Evolutionary conservation across 1,139 yeast species (phyloP), one percentile per base, ranked within the genome.

Genomic region (Magnusiomyces sp.): DNA sequence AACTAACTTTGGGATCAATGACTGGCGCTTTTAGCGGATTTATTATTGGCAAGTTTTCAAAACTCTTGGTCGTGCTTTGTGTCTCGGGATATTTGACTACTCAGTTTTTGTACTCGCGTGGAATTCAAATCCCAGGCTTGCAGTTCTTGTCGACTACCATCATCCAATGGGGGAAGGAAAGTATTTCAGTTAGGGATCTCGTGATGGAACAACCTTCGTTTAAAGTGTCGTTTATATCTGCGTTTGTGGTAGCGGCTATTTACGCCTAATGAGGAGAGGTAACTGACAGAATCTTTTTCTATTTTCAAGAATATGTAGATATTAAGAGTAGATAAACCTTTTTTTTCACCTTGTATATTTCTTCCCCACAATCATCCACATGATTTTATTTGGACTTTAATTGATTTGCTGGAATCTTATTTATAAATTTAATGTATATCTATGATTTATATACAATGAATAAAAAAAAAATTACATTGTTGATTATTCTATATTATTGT

Each of bases 1-100:
- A 83, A 60, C 69, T 83, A 59, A 75, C 88, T 14, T 66, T 81
- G 53, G 92, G 92, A 4, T 80, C 86, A 2, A 71, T 83, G 57
- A 71, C 80, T 5, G 92, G 92, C 0, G 67, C 82, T 51, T 71
- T 79, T 45, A 59, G 78, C 48, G 92, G 92, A 1, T 71, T 78
- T 42, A 69, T 83, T 23, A 72, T 77, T 19, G 89, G 90, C n/a
- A 81, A 81, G 61, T 69, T 83, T 52, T 75, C 83, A 52, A 72
- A 79, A 33, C 72, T 80, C 31, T 69, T 83, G 45, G 80, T 80
- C 44, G 71, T 78, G 40, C 59, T 80, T 47, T 64, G 80, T 0
- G 70, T 81, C 39, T 69, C 80, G 4, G 65, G 75, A 36, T 75
- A 80, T 59, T 54, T 75, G 55, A 67, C 78, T 31, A 53, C 77